Conservation (phyloP, 345 rosid species). For the Gossypium stocksii region DNA sequence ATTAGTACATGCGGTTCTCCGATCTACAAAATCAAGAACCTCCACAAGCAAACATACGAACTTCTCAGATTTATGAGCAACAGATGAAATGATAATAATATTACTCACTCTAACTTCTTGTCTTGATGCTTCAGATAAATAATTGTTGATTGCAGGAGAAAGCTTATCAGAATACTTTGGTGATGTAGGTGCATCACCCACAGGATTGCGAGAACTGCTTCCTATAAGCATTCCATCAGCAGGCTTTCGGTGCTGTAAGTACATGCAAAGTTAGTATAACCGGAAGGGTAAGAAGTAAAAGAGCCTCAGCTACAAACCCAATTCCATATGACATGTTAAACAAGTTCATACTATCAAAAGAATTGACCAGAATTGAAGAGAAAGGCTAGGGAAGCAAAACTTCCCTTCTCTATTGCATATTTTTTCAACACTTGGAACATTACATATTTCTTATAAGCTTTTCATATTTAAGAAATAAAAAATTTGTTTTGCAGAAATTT, state of each 20-base stretch:
- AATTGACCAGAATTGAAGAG: background rate
- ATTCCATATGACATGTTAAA: background rate
- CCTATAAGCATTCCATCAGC: constrained; percentile 89
- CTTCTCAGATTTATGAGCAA: background rate
- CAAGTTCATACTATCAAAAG: background rate
- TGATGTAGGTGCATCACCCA: constrained; percentile 75
- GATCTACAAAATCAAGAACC: background rate
- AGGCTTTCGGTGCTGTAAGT: constrained; percentile 80
- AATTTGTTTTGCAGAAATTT: too few species aligned
- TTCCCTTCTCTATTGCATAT: background rate
- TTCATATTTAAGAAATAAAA: too few species aligned
- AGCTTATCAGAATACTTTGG: constrained; percentile 98
- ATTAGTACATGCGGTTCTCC: constrained; percentile 4
- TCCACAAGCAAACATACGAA: constrained; percentile 7
- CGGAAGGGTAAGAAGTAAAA: background rate
- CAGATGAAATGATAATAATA: constrained; percentile 9
- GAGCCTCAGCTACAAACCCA: background rate
- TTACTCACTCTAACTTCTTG: constrained; percentile 73
- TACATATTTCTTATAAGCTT: background rate
- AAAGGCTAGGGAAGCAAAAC: background rate
- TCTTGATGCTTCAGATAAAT: constrained; percentile 95
- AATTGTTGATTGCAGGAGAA: constrained; percentile 90
- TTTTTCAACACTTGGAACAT: background rate
- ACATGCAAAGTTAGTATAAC: constrained; percentile 6
- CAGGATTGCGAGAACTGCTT: constrained; percentile 82